phyloP scores from a whole-genome alignment of 257 asterid species.

The Penstemon davidsonii region DNA sequence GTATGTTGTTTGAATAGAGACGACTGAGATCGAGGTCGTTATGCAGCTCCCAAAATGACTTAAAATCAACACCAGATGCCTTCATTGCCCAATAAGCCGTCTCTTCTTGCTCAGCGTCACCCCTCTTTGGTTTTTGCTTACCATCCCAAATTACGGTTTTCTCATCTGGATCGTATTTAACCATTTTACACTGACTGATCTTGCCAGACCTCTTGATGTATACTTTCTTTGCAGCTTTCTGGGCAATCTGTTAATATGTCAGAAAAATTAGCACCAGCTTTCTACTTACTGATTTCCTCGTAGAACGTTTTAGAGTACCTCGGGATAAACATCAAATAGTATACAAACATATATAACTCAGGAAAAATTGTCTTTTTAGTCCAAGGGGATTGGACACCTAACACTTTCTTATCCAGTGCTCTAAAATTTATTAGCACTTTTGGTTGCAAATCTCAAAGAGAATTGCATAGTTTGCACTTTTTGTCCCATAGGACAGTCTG shows the following conservation, averaged over 20 bases:
- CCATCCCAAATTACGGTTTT: constrained; percentile 81
- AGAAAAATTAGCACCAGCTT: neutral
- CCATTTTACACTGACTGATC: constrained; percentile 74
- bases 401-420: no score
- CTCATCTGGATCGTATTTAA: constrained; percentile 74
- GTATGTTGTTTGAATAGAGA: constrained; percentile 69
- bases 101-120: constrained; percentile 33
- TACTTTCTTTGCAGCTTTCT: constrained; percentile 76
- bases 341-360: neutral
- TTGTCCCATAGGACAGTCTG: no score
- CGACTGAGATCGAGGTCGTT: constrained; percentile 69
- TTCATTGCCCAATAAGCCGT: constrained; percentile 76
- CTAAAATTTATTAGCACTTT: no score
- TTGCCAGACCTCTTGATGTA: constrained; percentile 64
- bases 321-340: neutral
- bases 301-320: neutral
- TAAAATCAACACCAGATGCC: constrained; percentile 79
- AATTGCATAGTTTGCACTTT: no score
- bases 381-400: no score
- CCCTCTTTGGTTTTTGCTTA: constrained; percentile 39
- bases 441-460: no score
- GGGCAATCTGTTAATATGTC: constrained; percentile 60
- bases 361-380: no score
- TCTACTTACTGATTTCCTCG: neutral
- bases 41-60: constrained; percentile 72